phyloP scores from a whole-genome alignment of 2,329 filamentous ascomycete species.

The Phaeoacremonium minimum region DNA sequence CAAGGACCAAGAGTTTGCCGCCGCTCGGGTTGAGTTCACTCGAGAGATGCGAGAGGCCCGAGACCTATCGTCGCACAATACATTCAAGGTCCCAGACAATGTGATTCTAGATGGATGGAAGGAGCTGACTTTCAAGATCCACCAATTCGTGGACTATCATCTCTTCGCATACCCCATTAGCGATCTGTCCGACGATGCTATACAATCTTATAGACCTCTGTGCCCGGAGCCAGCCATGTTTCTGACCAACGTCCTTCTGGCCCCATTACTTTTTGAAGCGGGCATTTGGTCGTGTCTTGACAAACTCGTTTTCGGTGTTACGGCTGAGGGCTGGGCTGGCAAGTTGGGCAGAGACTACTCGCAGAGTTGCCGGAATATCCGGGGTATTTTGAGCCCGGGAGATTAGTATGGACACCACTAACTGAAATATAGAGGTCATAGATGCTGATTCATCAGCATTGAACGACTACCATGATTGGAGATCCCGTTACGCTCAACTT shows the following conservation, averaged over 20 bases:
- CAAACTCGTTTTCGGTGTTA: neutral
- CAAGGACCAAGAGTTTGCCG: too few relatives aligned
- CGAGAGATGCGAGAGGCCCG: too few relatives aligned
- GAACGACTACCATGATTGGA: slow-evolving; percentile 7
- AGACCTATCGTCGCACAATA: too few relatives aligned
- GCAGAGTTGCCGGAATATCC: too few relatives aligned
- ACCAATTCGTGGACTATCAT: slow-evolving; percentile 9
- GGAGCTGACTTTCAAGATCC: slow-evolving; percentile 5
- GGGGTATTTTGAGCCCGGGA: neutral
- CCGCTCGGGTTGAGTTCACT: too few relatives aligned
- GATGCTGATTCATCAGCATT: neutral
- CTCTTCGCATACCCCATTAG: neutral
- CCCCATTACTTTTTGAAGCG: neutral
- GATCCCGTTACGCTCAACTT: slow-evolving; percentile 7
- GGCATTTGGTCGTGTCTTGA: slow-evolving; percentile 4
- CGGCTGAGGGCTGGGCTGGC: neutral
- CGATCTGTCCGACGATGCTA: neutral
- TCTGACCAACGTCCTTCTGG: neutral
- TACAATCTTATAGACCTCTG: neutral
- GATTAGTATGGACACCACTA: neutral
- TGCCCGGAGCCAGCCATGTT: neutral
- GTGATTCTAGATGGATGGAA: slow-evolving; percentile 7
- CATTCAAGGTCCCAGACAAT: slow-evolving; percentile 8
- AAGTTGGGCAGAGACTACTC: neutral
- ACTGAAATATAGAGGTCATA: neutral